These are phyloP conservation scores for Coemansia aciculifera DNA, from an alignment of 192 early-diverging fungal genomes.

Conservation along the genomic window DNA sequence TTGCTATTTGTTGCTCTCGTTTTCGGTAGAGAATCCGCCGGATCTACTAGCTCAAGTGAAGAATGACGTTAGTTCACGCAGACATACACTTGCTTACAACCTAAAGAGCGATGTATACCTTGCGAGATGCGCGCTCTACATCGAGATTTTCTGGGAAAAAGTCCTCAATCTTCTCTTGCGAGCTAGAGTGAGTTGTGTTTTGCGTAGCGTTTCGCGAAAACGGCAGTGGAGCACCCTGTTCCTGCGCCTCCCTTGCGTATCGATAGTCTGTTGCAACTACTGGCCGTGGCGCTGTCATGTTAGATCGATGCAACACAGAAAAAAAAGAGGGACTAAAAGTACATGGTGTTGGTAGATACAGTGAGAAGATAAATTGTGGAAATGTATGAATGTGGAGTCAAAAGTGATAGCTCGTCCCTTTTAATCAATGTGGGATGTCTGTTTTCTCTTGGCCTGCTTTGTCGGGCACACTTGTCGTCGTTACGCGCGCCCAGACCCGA, in stretches of 20 bases:
- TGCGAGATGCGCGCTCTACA: conserved; percentile 25
- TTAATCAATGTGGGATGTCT: neutral
- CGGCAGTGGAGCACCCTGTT: neutral
- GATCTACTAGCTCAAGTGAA: conserved; percentile 20
- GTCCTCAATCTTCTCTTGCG: conserved; percentile 18
- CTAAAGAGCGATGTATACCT: conserved; percentile 7
- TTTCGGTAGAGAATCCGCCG: conserved; percentile 37
- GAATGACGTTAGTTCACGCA: neutral
- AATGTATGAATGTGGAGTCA: neutral
- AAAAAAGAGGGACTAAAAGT: neutral
- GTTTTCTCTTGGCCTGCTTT: neutral
- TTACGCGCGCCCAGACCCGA: neutral
- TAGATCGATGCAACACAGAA: neutral
- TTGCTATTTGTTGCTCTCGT: conserved; percentile 32
- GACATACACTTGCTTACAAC: neutral
- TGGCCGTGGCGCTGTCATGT: neutral
- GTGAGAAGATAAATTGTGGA: no score
- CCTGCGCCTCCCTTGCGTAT: neutral
- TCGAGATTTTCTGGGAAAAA: conserved; percentile 36
- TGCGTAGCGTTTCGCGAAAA: conserved; percentile 1
- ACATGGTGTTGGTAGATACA: neutral
- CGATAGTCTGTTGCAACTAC: neutral
- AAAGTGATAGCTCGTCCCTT: neutral
- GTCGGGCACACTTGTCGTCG: neutral
- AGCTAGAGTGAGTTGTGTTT: conserved; percentile 9